A percentile compares a stretch with the other conserved stretches of the same genome.
phyloP scores from a whole-genome alignment of 345 rosid species.

The Syzygium aqueum region DNA sequence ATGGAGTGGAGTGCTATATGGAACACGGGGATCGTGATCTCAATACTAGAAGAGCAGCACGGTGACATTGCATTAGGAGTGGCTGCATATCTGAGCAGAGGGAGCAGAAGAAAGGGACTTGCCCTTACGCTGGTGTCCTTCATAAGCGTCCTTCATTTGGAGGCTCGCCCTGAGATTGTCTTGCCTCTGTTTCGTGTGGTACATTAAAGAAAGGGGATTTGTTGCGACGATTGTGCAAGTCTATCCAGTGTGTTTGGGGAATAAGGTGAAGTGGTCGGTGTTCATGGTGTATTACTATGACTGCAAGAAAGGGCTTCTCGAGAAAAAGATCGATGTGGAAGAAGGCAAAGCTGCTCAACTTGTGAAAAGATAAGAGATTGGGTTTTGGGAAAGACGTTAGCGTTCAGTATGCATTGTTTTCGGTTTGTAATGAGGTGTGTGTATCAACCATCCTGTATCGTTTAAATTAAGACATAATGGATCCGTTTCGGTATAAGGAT shows the following conservation, averaged over 20 bases:
- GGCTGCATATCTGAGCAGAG: slow-evolving; percentile 17
- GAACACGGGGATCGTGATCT: slow-evolving; percentile 19
- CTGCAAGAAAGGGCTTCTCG: slow-evolving; percentile 6
- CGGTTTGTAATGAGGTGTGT: not conserved
- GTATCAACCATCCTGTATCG: not conserved
- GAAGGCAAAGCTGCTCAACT: not conserved
- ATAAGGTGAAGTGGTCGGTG: slow-evolving; percentile 14
- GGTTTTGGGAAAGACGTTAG: not conserved
- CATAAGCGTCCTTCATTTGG: slow-evolving; percentile 9
- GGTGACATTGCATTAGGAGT: slow-evolving; percentile 18
- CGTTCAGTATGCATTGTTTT: not conserved
- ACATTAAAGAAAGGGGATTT: not conserved
- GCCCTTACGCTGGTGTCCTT: slow-evolving; percentile 4
- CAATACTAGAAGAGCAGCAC: slow-evolving; percentile 22
- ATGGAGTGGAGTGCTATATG: slow-evolving; percentile 30
- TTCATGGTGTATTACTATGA: slow-evolving; percentile 9
- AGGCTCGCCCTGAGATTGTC: slow-evolving; percentile 5
- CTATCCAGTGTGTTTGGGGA: slow-evolving; percentile 1
- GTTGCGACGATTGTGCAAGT: not conserved
- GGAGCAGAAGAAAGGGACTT: slow-evolving; percentile 14
- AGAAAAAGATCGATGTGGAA: slow-evolving; percentile 14
- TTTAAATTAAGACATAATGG: not conserved
- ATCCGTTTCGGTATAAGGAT: not conserved
- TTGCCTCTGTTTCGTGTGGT: slow-evolving; percentile 1
- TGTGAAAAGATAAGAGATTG: not conserved